phyloP scores from a whole-genome alignment of 2,329 filamentous ascomycete species.

The Boeremia lycopersici region DNA sequence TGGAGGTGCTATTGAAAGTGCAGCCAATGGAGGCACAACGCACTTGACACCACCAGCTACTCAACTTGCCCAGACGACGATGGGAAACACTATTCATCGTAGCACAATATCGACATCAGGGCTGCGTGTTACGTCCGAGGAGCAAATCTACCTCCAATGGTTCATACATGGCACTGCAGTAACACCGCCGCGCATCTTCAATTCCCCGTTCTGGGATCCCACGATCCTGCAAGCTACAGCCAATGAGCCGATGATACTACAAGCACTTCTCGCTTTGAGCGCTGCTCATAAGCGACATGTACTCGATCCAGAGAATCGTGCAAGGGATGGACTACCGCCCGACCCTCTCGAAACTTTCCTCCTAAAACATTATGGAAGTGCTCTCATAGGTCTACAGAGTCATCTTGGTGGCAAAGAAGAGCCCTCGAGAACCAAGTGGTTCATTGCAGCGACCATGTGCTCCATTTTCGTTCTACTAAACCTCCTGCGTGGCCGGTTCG shows the following conservation, averaged over 20 bases:
- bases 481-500: conserved; percentile 8
- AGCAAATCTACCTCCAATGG: conserved; percentile 18
- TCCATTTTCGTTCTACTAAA: conserved; percentile 3
- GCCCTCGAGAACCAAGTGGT: background rate
- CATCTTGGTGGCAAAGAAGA: background rate
- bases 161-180: conserved; percentile 14
- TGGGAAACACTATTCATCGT: background rate
- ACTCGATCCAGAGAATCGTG: conserved; percentile 2
- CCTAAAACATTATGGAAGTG: conserved; percentile 8
- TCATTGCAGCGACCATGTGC: conserved; percentile 4
- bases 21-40: background rate
- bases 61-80: background rate
- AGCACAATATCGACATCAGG: background rate
- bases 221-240: conserved; percentile 9
- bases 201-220: conserved; percentile 15
- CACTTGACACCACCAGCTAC: background rate
- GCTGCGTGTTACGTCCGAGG: conserved; percentile 1
- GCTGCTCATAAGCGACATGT: conserved; percentile 11
- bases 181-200: conserved; percentile 12
- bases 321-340: conserved; percentile 1
- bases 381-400: conserved; percentile 4
- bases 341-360: conserved; percentile 8
- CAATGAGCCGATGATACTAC: conserved; percentile 11
- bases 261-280: conserved; percentile 11
- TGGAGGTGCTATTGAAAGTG: conserved; percentile 29